Evolutionary conservation across 2,329 filamentous ascomycete genomes (phyloP).

Genomic region (Sporothrix phasma): DNA sequence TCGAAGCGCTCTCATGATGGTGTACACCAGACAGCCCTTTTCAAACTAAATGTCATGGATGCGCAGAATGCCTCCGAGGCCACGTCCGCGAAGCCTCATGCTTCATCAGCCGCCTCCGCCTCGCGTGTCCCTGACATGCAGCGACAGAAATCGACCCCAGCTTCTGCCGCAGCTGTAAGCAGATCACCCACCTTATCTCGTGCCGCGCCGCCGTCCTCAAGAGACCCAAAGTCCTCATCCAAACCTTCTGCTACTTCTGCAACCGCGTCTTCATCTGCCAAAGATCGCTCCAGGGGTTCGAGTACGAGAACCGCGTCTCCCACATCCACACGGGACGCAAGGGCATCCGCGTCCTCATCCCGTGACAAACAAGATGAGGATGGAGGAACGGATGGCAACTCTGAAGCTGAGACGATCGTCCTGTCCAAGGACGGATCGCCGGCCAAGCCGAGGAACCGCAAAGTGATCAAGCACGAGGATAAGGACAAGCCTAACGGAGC

Average conservation of each 20-base stretch:
- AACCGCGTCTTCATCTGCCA: background rate
- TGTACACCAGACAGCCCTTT: conserved; percentile 41
- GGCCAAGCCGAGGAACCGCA: conserved; percentile 44
- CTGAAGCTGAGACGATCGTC: conserved; percentile 64
- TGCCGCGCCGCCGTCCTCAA: background rate
- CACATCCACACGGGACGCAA: conserved; percentile 25
- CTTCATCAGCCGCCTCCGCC: conserved; percentile 35
- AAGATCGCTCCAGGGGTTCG: background rate
- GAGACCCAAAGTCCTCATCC: conserved; percentile 12
- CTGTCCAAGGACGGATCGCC: conserved; percentile 56
- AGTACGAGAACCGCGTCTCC: conserved; percentile 16
- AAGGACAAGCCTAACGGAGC: conserved; percentile 50
- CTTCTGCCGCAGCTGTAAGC: conserved; percentile 20
- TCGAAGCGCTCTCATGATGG: conserved; percentile 47
- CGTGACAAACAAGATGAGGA: conserved; percentile 34
- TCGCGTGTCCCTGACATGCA: conserved; percentile 28
- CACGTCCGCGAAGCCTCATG: conserved; percentile 49
- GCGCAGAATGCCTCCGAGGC: conserved; percentile 57
- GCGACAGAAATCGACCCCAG: conserved; percentile 25
- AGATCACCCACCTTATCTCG: conserved; percentile 20
- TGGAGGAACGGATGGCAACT: conserved; percentile 47
- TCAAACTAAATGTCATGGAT: conserved; percentile 57
- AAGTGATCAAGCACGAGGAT: conserved; percentile 56
- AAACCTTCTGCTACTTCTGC: background rate
- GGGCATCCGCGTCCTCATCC: conserved; percentile 23